Base-by-base conservation (phyloP, 257 asterid species). In the Nicotiana tabacum region DNA sequence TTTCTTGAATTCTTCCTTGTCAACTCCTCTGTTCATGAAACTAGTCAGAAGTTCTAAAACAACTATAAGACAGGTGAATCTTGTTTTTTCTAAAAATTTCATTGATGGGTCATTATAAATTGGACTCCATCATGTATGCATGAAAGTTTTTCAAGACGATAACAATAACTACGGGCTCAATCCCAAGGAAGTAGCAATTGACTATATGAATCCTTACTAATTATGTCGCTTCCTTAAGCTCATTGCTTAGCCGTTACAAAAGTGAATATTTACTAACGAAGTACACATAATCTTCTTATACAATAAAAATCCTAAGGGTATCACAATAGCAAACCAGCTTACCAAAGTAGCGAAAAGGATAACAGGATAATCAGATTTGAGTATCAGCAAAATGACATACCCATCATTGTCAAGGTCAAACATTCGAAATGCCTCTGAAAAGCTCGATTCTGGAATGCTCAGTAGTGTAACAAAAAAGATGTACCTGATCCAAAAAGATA, bases 361-460 rank as follows among this genome's bases (percentile, higher is more conserved):
- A 53, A 12, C 57, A 53, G 57, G 57, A 53, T 53, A 53, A 53
- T 53, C 18, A 53, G 57, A 53, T 5, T 53, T 53, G 2, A 53
- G 58, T 53, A 53, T 53, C 2, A 53, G 58, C 16, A 53, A 67
- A 61, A 10, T 39, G 53, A 67, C 90, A 10, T 90, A 94, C 99
- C 99, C 98, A 30, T 94, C 91, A 9, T 85, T 85, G 69, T 96
- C 90, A 53, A 93, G 86, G 83, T 96, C 99, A 70, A 96, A 96
- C 96, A 93, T 96, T 77, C 90, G 93, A 78, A 96, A 96, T 16
- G 97, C 96, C 61, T 91, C 91, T 5, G 95, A 87, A 65, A 96
- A 96, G 91, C 98, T 94, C 27, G 97, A 78, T 84, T 96, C 98
- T 3, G 99, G 98, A 39, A 96, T 96, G 86, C 95, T 91, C 83